phyloP scores from a whole-genome alignment of 2,329 filamentous ascomycete genomes.

The Helotiales sp. region DNA sequence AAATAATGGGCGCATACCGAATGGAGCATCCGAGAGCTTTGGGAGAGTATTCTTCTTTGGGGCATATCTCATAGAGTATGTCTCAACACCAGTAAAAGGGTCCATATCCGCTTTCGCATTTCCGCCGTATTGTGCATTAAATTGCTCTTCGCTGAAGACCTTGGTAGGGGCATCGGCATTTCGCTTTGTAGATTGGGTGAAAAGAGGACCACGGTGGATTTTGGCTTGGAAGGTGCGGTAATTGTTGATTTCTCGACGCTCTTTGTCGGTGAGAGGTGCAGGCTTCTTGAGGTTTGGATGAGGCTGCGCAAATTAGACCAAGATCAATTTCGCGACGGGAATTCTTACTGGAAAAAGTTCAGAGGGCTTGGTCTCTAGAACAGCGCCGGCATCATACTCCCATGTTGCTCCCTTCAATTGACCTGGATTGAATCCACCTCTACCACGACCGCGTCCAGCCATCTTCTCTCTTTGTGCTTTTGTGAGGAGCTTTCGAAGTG shows the following conservation, averaged over 20 bases:
- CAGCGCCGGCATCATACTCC: conserved; percentile 39
- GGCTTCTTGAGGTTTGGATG: conserved; percentile 46
- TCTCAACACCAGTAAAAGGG: conserved; percentile 65
- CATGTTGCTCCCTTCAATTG: conserved; percentile 41
- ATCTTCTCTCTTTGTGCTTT: conserved; percentile 19
- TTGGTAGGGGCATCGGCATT: conserved; percentile 44
- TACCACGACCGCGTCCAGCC: conserved; percentile 37
- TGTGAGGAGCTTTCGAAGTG: background rate
- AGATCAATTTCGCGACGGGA: background rate
- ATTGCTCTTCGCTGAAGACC: conserved; percentile 50
- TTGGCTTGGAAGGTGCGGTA: conserved; percentile 58
- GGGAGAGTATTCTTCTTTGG: conserved; percentile 61
- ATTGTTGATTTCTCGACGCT: conserved; percentile 53
- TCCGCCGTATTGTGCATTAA: conserved; percentile 42
- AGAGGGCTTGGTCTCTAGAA: conserved; percentile 48
- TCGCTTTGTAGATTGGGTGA: conserved; percentile 45
- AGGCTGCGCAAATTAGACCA: conserved; percentile 23
- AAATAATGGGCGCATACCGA: conserved; percentile 50
- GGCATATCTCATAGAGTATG: conserved; percentile 62
- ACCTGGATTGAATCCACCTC: conserved; percentile 33
- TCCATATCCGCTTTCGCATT: conserved; percentile 54
- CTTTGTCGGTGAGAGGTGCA: conserved; percentile 48
- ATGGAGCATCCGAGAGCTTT: conserved; percentile 57
- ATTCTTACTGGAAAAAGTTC: conserved; percentile 52
- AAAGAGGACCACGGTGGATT: conserved; percentile 64